Percentiles rank a stretch among this genome's conserved stretches.
These are phyloP conservation scores for Dendrocalamus latiflorus DNA, from an alignment of 202 grass and related monocot genomes.

Conservation along the genomic window DNA sequence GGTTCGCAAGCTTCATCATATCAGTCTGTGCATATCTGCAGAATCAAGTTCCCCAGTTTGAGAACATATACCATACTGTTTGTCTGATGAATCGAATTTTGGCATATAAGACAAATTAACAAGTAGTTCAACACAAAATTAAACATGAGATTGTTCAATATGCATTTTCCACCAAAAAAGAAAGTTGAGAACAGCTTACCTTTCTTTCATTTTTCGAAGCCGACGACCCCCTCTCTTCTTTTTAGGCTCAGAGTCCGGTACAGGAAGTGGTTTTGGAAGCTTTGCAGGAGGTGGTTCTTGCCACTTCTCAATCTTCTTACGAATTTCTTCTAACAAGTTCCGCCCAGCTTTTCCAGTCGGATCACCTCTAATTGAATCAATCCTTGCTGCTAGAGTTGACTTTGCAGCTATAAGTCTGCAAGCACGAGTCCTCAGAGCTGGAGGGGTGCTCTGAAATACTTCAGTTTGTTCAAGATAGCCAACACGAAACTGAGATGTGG, in stretches of 20 bases:
- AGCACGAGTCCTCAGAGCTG: conserved; percentile 56
- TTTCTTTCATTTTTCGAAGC: conserved; percentile 89
- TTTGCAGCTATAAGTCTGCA: conserved; percentile 67
- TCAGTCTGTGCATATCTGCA: conserved; percentile 70
- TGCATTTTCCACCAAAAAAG: neutral
- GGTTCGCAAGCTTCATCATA: conserved; percentile 80
- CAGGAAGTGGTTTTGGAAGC: conserved; percentile 72
- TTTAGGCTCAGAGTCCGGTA: conserved; percentile 77
- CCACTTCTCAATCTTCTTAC: conserved; percentile 85
- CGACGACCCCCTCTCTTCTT: conserved; percentile 73
- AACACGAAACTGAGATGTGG: conserved; percentile 55
- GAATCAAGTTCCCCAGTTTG: neutral
- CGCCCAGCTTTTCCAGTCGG: conserved; percentile 70
- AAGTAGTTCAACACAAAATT: neutral
- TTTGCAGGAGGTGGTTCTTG: conserved; percentile 85
- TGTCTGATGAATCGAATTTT: neutral
- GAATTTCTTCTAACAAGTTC: conserved; percentile 61
- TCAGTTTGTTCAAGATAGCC: conserved; percentile 77
- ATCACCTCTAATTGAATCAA: conserved; percentile 78
- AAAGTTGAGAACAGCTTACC: conserved; percentile 29
- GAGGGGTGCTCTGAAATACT: conserved; percentile 77
- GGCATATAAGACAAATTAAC: neutral
- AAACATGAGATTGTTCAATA: neutral
- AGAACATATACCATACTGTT: neutral
- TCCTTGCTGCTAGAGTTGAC: conserved; percentile 70